Evolutionary conservation across 257 asterid species (phyloP), one percentile per base, ranked within the genome.

Genomic region (Solanum peruvianum): DNA sequence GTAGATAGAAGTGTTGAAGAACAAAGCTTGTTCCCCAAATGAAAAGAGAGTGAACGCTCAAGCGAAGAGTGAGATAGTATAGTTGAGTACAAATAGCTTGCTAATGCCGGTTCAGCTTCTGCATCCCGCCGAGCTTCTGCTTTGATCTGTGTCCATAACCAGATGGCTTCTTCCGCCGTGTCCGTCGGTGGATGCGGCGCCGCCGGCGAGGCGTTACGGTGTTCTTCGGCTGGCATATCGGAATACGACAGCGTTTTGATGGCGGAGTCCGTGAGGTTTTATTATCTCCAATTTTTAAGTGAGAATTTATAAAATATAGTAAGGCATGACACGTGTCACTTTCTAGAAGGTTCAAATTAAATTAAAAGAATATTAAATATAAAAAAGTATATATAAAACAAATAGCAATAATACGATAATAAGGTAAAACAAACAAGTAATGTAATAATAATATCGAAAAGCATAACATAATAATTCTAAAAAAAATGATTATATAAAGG

Each of bases 21-120:
- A 92, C 98, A 94, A 47, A 96, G 98, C 95, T 95, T 94, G 90
- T 96, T 96, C 2, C 96, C 99, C 78, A 96, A 86, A 88, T 95
- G 98, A 87, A 96, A 96, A 29, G 98, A 93, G 49, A 96, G 93
- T 0, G 98, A 95, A 23, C 98, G 96, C 82, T 94, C 98, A 29
- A 96, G 86, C 11, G 98, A 96, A 60, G 98, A 89, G 92, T 96
- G 99, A 82, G 98, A 90, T 18, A 96, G 93, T 88, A 96, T 93
- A 7, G 98, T 95, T 42, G 98, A 94, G 91, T 94, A 95, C 62
- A 96, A 78, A 90, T 93, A 95, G 89, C 98, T 95, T 64, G 98
- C 98, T 13, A 95, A 89, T 77, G 98, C 98, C 52, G 99, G 98
- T 91, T 96, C 98, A 6, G 94, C 92, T 29, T 96, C 98, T 25